A percentile compares a stretch with the other conserved stretches of the same genome.
Evolutionary conservation across 441 rosid species (phyloP).

Genomic region (Pelargonium fulgidum): DNA sequence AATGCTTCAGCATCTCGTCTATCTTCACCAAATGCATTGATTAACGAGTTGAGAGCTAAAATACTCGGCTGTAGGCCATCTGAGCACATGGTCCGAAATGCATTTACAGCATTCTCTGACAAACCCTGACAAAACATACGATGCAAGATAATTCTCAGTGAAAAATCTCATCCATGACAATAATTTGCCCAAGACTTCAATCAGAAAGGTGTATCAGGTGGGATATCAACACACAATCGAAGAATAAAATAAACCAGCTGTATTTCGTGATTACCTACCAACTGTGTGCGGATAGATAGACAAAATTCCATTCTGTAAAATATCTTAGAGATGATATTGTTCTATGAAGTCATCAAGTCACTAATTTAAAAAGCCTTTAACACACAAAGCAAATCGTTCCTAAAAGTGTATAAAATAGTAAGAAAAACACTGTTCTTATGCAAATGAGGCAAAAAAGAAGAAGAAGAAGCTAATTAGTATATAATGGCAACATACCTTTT

Average conservation of each 20-base stretch:
- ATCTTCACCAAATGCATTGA: conserved; percentile 96
- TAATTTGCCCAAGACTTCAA: not conserved
- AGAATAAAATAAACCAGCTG: not conserved
- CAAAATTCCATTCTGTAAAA: not conserved
- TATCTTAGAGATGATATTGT: not conserved
- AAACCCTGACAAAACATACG: conserved; percentile 55
- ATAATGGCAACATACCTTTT: conserved; percentile 51
- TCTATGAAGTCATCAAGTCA: not conserved
- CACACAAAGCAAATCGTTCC: conserved; percentile 4
- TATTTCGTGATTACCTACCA: not conserved
- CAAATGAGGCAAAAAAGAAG: not conserved
- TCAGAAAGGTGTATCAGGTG: not conserved
- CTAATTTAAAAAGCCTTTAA: not conserved
- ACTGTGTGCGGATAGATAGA: not conserved
- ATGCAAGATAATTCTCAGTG: conserved; percentile 10
- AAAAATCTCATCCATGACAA: conserved; percentile 12
- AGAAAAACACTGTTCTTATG: not conserved
- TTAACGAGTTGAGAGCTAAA: conserved; percentile 82
- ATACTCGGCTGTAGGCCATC: conserved; percentile 85
- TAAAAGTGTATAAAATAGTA: not conserved
- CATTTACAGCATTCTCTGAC: conserved; percentile 83
- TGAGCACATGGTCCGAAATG: conserved; percentile 74
- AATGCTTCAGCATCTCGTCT: conserved; percentile 94
- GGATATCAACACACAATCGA: not conserved
- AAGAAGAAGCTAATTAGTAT: not conserved